Evolutionary conservation across 352 stramenopile species (phyloP), one percentile per base, ranked within the genome.

Genomic region (Phytophthora parvispora): DNA sequence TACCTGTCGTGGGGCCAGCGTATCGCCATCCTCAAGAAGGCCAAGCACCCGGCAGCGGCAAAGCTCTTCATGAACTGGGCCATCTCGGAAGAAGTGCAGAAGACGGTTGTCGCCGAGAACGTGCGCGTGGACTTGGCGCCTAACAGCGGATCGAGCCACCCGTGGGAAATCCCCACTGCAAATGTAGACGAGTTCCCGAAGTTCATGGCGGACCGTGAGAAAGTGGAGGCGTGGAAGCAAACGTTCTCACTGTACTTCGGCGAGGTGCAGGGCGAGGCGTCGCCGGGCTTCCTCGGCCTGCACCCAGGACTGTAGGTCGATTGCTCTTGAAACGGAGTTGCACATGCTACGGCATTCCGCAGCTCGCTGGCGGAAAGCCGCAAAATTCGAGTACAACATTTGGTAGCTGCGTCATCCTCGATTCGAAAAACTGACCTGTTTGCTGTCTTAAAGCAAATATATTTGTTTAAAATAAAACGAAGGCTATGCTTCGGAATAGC

Each of bases 41-140:
- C 76, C 22, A 83, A 77, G 56, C 74, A 87, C 55, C 69, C 67
- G 5, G 81, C 81, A 1, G 77, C 78, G 0, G 76, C 78, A 51
- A 89, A 89, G 71, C 68, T 90, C 22, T 79, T 90, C 56, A 47
- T 86, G 59, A 90, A 87, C 74, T 87, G 81, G 79, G 52, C 77
- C 51, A 34, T 81, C 20, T 76, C 66, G 31, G 72, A 81, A 38
- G 59, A 80, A 3, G 47, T 64, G 8, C 78, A 89, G 61, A 73
- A 50, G 36, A 76, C 54, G 9, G n/a, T 79, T 2, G 58, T 72
- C 20, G 56, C 18, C 16, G 61, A 68, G 60, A 82, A 72, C 6
- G 51, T 71, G 31, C 76, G 77, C 55, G 80, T 66, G 58, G 81
- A 87, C 47, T 27, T 90, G 42, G 27, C 60, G 13, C 59, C 69